Percentiles rank a stretch among this genome's conserved stretches.
phyloP scores from a whole-genome alignment of 768 basidiomycete species.

The Termitomyces sp. region DNA sequence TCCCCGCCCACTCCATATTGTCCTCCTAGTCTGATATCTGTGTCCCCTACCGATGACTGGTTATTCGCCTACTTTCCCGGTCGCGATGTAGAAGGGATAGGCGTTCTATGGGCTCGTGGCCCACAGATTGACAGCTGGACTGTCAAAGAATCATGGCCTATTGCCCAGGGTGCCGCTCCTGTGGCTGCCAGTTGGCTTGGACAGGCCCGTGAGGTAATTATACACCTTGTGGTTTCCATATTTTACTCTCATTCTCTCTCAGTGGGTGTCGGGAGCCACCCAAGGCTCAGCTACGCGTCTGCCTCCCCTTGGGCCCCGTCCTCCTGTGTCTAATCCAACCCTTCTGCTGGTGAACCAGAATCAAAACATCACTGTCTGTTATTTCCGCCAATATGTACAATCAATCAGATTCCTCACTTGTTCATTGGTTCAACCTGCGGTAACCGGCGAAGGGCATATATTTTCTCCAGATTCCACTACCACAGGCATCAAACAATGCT shows the following conservation, averaged over 20 bases:
- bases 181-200: conserved; percentile 64
- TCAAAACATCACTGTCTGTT: conserved; percentile 52
- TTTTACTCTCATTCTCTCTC: conserved; percentile 1
- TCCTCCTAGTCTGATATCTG: conserved; percentile 60
- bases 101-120: conserved; percentile 64
- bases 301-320: conserved; percentile 54
- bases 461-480: conserved; percentile 27
- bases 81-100: conserved; percentile 49
- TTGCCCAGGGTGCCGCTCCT: conserved; percentile 49
- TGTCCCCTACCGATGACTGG: conserved; percentile 57
- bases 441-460: conserved; percentile 30
- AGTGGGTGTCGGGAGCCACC: conserved; percentile 51
- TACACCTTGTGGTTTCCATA: neutral
- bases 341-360: conserved; percentile 65
- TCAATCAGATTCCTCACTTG: conserved; percentile 45
- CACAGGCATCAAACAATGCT: conserved; percentile 44
- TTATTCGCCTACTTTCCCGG: conserved; percentile 76
- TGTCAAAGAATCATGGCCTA: conserved; percentile 53
- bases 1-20: conserved; percentile 46
- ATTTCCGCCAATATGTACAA: conserved; percentile 42
- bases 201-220: conserved; percentile 49
- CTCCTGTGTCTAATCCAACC: conserved; percentile 50
- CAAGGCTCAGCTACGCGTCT: conserved; percentile 50
- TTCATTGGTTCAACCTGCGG: conserved; percentile 40
- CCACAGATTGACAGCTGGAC: conserved; percentile 60